Evolutionary conservation across 495 filamentous ascomycete species (phyloP).

Genomic region (Penicillium atrosanguineum): DNA sequence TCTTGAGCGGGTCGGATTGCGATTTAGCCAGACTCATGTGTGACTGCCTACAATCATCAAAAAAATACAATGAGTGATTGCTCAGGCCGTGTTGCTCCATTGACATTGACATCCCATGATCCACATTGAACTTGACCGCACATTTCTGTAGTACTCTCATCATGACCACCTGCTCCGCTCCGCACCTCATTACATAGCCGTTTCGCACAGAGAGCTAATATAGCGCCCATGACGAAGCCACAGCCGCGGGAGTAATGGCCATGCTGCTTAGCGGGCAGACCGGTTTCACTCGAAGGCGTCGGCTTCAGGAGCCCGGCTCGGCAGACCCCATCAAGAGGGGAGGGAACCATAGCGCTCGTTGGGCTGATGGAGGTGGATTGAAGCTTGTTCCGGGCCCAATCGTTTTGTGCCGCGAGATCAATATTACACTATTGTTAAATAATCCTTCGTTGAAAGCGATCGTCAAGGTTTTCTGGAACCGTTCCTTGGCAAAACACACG

Average conservation of each 20-base stretch:
- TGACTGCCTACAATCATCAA: neutral
- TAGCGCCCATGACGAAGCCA: no score
- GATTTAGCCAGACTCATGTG: neutral
- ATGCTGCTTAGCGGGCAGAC: neutral
- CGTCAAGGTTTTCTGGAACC: conserved; percentile 4
- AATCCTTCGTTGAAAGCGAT: conserved; percentile 4
- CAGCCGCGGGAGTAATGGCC: neutral
- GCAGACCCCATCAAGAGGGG: neutral
- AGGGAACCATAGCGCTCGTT: neutral
- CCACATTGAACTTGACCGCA: neutral
- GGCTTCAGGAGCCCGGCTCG: neutral
- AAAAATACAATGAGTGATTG: neutral
- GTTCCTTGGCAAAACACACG: conserved; percentile 8
- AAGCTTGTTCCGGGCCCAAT: conserved; percentile 20
- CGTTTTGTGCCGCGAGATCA: neutral
- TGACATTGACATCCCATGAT: neutral
- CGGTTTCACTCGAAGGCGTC: neutral
- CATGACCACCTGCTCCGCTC: neutral
- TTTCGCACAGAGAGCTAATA: neutral
- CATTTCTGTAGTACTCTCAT: neutral
- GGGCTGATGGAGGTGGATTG: conserved; percentile 1
- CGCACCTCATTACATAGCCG: no score
- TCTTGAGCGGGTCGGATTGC: neutral
- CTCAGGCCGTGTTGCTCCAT: neutral
- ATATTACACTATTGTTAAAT: conserved; percentile 15